Evolutionary conservation across 2,329 filamentous ascomycete species (phyloP).

Genomic region (Apiospora koreana): DNA sequence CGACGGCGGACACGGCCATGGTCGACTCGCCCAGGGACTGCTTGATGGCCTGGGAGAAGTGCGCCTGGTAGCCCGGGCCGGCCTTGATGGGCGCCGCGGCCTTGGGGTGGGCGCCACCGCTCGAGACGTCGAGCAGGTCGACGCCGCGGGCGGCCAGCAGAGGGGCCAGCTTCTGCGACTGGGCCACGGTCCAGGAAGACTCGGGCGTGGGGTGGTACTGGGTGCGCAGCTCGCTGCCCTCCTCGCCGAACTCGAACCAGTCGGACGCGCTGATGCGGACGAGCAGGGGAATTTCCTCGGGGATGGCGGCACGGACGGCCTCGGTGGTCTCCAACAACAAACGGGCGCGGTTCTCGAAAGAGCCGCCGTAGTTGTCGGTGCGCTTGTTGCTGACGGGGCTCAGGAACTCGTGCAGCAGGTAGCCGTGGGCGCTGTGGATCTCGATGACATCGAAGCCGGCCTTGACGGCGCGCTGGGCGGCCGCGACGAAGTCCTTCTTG

Average conservation of each 20-base stretch:
- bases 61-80: conserved; percentile 65
- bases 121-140: conserved; percentile 70
- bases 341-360: conserved; percentile 70
- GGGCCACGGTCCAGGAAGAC: conserved; percentile 63
- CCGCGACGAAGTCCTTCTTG: conserved; percentile 36
- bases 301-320: conserved; percentile 60
- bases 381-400: conserved; percentile 70
- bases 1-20: conserved; percentile 55
- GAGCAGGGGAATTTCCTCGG: conserved; percentile 65
- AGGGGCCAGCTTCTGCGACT: conserved; percentile 60
- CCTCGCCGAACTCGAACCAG: conserved; percentile 61
- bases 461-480: conserved; percentile 35
- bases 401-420: conserved; percentile 71
- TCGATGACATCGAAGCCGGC: conserved; percentile 66
- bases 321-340: conserved; percentile 69
- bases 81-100: conserved; percentile 33
- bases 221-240: conserved; percentile 25
- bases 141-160: conserved; percentile 63
- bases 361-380: conserved; percentile 67
- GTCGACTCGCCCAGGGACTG: conserved; percentile 60
- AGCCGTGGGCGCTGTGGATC: conserved; percentile 79
- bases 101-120: conserved; percentile 58
- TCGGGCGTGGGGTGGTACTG: conserved; percentile 37
- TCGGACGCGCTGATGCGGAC: conserved; percentile 69
- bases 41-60: conserved; percentile 66